Conservation (phyloP, 73 alveolate species). For the Paramecium bursaria region DNA sequence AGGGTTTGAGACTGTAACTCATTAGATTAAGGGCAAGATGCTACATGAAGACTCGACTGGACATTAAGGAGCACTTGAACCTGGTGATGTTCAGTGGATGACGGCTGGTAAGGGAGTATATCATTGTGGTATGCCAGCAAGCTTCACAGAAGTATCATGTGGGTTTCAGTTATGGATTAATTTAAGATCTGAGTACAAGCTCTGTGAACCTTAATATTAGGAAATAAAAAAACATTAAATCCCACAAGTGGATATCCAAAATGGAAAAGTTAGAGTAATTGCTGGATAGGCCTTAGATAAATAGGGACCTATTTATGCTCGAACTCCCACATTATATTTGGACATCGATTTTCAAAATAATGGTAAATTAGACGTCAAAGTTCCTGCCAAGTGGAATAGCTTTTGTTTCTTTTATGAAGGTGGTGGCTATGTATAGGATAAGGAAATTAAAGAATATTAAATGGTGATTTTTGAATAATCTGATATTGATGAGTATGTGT, state of each 20-base stretch:
- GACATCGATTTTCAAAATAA: conserved; percentile 76
- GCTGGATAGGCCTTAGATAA: conserved; percentile 93
- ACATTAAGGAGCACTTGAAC: conserved; percentile 72
- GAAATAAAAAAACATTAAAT: conserved; percentile 71
- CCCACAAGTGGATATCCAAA: conserved; percentile 73
- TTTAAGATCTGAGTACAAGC: conserved; percentile 73
- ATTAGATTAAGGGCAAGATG: conserved; percentile 78
- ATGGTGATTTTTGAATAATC: conserved; percentile 53
- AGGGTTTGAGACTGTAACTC: conserved; percentile 90
- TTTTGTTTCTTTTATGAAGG: conserved; percentile 79
- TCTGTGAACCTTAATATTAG: conserved; percentile 85
- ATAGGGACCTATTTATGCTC: conserved; percentile 88
- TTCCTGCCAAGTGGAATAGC: conserved; percentile 80
- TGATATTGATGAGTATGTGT: conserved; percentile 37
- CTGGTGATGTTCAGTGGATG: conserved; percentile 96
- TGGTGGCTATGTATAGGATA: conserved; percentile 46
- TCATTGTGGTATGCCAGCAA: conserved; percentile 93
- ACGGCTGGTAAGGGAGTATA: conserved; percentile 96
- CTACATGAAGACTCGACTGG: conserved; percentile 88
- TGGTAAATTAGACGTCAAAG: conserved; percentile 65
- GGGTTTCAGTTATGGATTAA: conserved; percentile 93
- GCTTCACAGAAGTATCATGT: conserved; percentile 73
- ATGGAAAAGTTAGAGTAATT: conserved; percentile 78
- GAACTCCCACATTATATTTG: conserved; percentile 86
- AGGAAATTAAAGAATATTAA: conserved; percentile 23